Conservation (phyloP, 257 asterid species). For the Solanum pimpinellifolium region DNA sequence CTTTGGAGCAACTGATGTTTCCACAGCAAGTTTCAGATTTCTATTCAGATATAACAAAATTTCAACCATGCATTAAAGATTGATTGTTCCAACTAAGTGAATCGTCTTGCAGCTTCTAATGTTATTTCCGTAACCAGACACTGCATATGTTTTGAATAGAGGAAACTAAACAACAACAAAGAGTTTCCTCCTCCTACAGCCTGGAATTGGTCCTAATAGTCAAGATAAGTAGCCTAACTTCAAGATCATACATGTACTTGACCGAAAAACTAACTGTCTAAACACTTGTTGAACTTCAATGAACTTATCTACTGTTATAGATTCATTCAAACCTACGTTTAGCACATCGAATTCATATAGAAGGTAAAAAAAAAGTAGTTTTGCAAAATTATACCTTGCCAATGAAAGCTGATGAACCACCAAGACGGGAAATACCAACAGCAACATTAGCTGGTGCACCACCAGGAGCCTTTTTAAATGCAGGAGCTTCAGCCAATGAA, state of each 20-base stretch:
- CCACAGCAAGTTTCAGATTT: neutral
- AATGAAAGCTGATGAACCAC: slow-evolving; percentile 89
- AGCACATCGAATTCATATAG: neutral
- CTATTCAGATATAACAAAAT: neutral
- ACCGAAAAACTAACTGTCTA: neutral
- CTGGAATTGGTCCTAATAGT: neutral
- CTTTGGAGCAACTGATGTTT: neutral
- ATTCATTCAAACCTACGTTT: neutral
- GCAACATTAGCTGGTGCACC: slow-evolving; percentile 99
- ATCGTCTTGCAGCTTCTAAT: neutral
- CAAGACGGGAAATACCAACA: slow-evolving; percentile 96
- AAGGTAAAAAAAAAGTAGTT: neutral
- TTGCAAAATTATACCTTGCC: slow-evolving; percentile 55
- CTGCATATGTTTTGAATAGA: neutral
- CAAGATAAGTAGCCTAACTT: neutral
- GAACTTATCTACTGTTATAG: neutral
- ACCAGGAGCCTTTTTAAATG: slow-evolving; percentile 94
- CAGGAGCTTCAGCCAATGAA: slow-evolving; percentile 87
- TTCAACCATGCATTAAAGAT: neutral
- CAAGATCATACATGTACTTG: neutral
- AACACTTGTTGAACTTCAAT: neutral
- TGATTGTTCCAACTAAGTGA: neutral
- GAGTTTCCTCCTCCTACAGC: neutral
- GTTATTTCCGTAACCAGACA: neutral
- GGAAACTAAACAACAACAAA: neutral